Evolutionary conservation across 2,329 filamentous ascomycete genomes (phyloP).

Genomic region (Xylariaceae sp.): DNA sequence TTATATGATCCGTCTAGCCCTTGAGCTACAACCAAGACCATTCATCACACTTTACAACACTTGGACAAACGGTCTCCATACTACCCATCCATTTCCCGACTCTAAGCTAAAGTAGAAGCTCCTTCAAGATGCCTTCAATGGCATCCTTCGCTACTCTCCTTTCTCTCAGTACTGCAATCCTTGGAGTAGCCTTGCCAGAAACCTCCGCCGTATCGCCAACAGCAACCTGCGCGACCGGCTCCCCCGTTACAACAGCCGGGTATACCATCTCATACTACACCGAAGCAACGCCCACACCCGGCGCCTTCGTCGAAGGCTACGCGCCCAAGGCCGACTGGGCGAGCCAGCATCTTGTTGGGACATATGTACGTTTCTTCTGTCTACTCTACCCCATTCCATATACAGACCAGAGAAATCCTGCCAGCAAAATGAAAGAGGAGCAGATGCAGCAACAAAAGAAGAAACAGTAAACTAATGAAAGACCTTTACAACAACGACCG

Average conservation of each 20-base stretch:
- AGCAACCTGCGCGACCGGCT: conserved; percentile 24
- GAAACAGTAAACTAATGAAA: not conserved
- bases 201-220: conserved; percentile 4
- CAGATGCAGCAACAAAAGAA: not conserved
- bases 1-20: too few relatives aligned
- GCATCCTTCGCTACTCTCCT: not conserved
- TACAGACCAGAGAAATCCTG: not conserved
- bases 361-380: conserved; percentile 21
- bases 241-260: conserved; percentile 25
- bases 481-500: not conserved
- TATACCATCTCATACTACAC: conserved; percentile 30
- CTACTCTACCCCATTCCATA: not conserved
- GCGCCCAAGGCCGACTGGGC: conserved; percentile 27
- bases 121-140: not conserved
- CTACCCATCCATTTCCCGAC: not conserved
- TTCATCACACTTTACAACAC: too few relatives aligned
- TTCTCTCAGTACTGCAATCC: not conserved
- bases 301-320: conserved; percentile 18
- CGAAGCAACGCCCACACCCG: conserved; percentile 19
- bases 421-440: too few relatives aligned
- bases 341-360: conserved; percentile 23
- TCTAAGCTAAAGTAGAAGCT: not conserved
- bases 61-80: too few relatives aligned
- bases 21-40: too few relatives aligned
- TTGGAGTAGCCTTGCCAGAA: conserved; percentile 14